phyloP scores from a whole-genome alignment of 1,284 basidiomycete genomes.

The Fomitopsis pinicola region DNA sequence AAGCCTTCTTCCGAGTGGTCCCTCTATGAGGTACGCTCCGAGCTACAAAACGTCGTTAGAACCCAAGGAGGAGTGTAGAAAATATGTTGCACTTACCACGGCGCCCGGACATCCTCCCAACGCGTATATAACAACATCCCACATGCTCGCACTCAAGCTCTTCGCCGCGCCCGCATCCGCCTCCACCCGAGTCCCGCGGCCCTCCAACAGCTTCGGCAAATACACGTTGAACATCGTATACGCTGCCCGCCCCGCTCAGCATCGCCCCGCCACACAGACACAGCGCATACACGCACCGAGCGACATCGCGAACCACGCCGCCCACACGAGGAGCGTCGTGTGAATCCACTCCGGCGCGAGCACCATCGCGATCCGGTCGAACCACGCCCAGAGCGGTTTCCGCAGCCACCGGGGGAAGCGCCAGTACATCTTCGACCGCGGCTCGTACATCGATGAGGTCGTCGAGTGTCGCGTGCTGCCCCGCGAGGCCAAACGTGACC shows the following conservation, averaged over 20 bases:
- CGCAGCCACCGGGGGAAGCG: constrained; percentile 41
- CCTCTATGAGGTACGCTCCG: constrained; percentile 87
- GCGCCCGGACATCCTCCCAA: constrained; percentile 87
- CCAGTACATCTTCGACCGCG: constrained; percentile 34
- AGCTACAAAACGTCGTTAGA: constrained; percentile 42
- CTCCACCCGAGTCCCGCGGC: constrained; percentile 29
- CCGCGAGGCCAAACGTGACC: constrained; percentile 4
- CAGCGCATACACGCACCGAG: constrained; percentile 52
- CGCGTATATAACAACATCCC: constrained; percentile 81
- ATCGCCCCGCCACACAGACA: neutral
- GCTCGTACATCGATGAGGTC: constrained; percentile 38
- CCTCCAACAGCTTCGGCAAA: constrained; percentile 87
- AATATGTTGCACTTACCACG: constrained; percentile 46
- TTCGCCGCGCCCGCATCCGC: constrained; percentile 31
- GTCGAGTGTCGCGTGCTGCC: constrained; percentile 16
- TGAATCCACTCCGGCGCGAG: constrained; percentile 78
- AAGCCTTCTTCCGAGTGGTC: constrained; percentile 68
- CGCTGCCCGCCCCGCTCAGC: constrained; percentile 38
- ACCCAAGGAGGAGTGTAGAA: neutral
- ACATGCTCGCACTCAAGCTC: constrained; percentile 61
- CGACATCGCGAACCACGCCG: constrained; percentile 77
- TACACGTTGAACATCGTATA: constrained; percentile 98
- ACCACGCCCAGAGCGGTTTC: constrained; percentile 60
- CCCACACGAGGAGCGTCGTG: constrained; percentile 85
- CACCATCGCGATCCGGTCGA: constrained; percentile 70